phyloP scores from a whole-genome alignment of 2,329 filamentous ascomycete genomes.

The Chaetomiaceae sp. region DNA sequence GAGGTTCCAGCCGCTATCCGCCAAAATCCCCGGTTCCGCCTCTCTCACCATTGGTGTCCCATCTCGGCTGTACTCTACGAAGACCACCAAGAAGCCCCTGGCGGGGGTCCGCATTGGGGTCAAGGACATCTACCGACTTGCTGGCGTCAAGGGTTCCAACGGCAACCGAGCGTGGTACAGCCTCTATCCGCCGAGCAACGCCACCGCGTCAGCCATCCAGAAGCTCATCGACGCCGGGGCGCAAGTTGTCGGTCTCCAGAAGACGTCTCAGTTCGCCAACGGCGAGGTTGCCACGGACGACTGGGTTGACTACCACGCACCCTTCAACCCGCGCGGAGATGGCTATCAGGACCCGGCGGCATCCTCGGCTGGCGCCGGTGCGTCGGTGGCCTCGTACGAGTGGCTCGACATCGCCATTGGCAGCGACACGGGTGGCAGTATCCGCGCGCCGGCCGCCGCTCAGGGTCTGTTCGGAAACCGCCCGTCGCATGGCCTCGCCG shows the following conservation, averaged over 20 bases:
- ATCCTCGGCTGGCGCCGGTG: background rate
- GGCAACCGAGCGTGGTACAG: background rate
- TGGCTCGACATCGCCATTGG: background rate
- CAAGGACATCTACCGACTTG: background rate
- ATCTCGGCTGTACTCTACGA: conserved; percentile 53
- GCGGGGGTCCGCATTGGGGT: conserved; percentile 31
- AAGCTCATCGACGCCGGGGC: background rate
- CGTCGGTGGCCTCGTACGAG: background rate
- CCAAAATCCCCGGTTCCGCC: conserved; percentile 26
- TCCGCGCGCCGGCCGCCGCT: background rate
- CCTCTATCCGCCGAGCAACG: background rate
- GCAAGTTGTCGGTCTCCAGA: background rate
- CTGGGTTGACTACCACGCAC: background rate
- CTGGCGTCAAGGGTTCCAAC: background rate
- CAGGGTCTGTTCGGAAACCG: background rate
- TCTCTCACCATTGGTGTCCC: conserved; percentile 43
- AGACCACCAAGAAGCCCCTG: conserved; percentile 47
- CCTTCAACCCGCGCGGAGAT: background rate
- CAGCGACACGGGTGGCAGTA: background rate
- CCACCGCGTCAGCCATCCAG: background rate
- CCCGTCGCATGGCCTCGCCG: conserved; percentile 22
- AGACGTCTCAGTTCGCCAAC: background rate
- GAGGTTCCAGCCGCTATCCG: conserved; percentile 30
- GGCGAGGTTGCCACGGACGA: background rate
- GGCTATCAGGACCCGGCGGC: background rate